Conservation (phyloP, 108 stramenopile genomes). For the Nitzschia putrida region DNA sequence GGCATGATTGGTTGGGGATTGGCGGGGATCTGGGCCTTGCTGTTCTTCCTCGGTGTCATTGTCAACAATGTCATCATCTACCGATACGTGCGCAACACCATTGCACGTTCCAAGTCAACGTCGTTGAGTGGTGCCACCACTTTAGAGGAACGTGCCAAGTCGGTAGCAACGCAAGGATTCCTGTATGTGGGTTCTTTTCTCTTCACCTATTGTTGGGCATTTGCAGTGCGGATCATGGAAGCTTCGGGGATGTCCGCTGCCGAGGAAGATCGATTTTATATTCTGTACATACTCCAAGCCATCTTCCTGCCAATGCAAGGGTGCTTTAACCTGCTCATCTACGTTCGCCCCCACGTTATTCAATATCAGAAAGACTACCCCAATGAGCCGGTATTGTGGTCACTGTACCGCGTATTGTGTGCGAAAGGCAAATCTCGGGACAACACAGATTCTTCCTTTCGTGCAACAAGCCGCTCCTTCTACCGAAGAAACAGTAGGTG, state of each 20-base stretch:
- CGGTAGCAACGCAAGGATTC: conserved; percentile 6
- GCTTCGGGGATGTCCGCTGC: background rate
- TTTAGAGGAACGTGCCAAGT: background rate
- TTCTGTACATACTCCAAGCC: conserved; percentile 47
- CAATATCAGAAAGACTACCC: conserved; percentile 9
- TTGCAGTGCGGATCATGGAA: conserved; percentile 13
- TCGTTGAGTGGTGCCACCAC: background rate
- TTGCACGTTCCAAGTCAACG: background rate
- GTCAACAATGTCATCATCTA: conserved; percentile 14
- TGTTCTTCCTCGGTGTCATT: background rate
- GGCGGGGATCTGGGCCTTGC: background rate
- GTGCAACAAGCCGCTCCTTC: too few relatives aligned
- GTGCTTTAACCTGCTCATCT: conserved; percentile 45
- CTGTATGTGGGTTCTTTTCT: conserved; percentile 19
- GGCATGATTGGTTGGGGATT: background rate
- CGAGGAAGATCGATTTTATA: conserved; percentile 8
- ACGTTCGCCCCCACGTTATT: conserved; percentile 33
- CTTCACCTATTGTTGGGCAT: conserved; percentile 12
- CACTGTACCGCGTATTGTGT: background rate
- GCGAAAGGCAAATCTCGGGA: too few relatives aligned
- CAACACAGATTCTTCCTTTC: too few relatives aligned
- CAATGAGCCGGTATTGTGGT: conserved; percentile 10
- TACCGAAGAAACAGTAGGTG: too few relatives aligned
- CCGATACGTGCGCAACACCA: background rate
- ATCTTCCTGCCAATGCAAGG: conserved; percentile 48